Evolutionary conservation across 495 filamentous ascomycete genomes (phyloP), one percentile per base, ranked within the genome.

Genomic region (Penicillium goetzii): DNA sequence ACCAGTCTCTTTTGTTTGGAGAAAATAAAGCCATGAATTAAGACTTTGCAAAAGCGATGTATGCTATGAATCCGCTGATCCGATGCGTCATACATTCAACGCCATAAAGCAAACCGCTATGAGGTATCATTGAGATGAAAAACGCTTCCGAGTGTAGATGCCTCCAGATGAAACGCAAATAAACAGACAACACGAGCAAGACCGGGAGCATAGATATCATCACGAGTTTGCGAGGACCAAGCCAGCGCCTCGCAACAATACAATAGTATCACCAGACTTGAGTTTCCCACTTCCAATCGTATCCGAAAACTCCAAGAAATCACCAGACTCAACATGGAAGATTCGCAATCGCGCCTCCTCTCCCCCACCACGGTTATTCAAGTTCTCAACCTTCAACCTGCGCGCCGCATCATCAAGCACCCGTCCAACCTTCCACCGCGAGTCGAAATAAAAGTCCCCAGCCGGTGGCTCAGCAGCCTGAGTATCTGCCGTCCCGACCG

Each of bases 311-410:
- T 90, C 90, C 64, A 99, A 71, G 61, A 98, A 78, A 59, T 91
- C 78, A 1, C 96, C 96, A 0, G 88, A 89, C 72, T 98, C 95
- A 0, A 97, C 90, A 75, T 98, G 94, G 60, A 95, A 99, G 2
- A 99, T 85, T 40, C 94, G 74, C 64, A 99, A 68, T 70, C 86
- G 86, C 33, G 90, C 89, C 75, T 90, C 87, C 79, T 96, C 92
- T 17, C 89, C 83, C 30, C 83, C 86, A 21, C 82, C 88, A 59
- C 91, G 83, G 72, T 97, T 97, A 70, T 97, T 97, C 62, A 96
- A 66, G 74, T 97, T 97, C 76, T 91, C 82, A 40, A 97, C 87
- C 71, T 90, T 88, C 60, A 97, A 72, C 63, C 84, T 86, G 78
- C 84, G 86, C 15, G 96, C 94, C 51, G 92, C 96, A 36, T 90